These are phyloP conservation scores for Kwoniella shandongensis DNA, from an alignment of 768 basidiomycete genomes.

Conservation along the genomic window DNA sequence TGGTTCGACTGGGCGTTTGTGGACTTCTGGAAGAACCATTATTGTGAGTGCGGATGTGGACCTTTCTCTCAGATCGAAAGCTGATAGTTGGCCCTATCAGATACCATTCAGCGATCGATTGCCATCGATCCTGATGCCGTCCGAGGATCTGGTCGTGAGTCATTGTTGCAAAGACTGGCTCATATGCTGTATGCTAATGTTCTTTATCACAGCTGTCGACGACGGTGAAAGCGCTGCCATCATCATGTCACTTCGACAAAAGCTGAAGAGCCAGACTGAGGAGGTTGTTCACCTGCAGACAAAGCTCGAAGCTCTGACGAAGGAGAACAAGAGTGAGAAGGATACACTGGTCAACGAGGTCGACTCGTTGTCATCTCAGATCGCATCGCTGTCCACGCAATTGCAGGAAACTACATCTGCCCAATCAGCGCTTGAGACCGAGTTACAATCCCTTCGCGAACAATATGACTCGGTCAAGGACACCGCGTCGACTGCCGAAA, in stretches of 20 bases:
- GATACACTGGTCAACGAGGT: conserved; percentile 45
- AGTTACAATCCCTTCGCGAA: conserved; percentile 2
- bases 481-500: conserved; percentile 8
- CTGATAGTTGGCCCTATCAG: too few species aligned
- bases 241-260: conserved; percentile 77
- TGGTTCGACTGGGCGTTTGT: conserved; percentile 99
- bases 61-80: too few species aligned
- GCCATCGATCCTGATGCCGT: conserved; percentile 55
- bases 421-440: conserved; percentile 9
- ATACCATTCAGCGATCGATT: conserved; percentile 56
- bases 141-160: conserved; percentile 44
- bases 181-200: neutral
- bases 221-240: conserved; percentile 75
- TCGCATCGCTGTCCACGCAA: conserved; percentile 34
- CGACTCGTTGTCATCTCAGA: conserved; percentile 46
- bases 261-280: conserved; percentile 71
- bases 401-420: conserved; percentile 24
- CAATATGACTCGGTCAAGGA: conserved; percentile 14
- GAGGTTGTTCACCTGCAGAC: conserved; percentile 55
- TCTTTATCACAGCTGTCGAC: conserved; percentile 56
- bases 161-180: neutral
- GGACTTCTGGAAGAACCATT: conserved; percentile 98
- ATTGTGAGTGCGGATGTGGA: conserved; percentile 65
- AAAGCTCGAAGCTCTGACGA: conserved; percentile 43
- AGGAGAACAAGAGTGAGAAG: conserved; percentile 51